phyloP scores from a whole-genome alignment of 2,329 filamentous ascomycete species.

The Xylariomycetidae sp. region DNA sequence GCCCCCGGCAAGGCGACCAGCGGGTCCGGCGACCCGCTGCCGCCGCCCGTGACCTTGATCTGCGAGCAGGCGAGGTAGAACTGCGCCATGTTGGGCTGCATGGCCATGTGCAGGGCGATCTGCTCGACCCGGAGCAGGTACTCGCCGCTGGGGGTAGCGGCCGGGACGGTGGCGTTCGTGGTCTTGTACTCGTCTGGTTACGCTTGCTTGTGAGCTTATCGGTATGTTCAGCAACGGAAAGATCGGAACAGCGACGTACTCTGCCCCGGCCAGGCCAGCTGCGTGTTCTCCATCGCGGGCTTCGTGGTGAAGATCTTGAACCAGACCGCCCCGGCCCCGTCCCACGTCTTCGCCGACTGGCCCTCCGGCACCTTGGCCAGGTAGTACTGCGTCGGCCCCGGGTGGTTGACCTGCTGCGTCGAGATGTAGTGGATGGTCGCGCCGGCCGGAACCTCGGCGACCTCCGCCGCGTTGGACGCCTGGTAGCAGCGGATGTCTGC shows the following conservation, averaged over 20 bases:
- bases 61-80: conserved; percentile 34
- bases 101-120: conserved; percentile 33
- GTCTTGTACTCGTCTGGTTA: conserved; percentile 26
- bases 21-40: conserved; percentile 26
- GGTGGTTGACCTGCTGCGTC: conserved; percentile 31
- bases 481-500: conserved; percentile 31
- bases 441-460: conserved; percentile 26
- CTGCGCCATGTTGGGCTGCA: conserved; percentile 29
- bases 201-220: too few relatives aligned
- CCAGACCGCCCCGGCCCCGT: conserved; percentile 32
- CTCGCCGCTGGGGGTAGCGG: conserved; percentile 28
- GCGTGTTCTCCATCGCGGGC: conserved; percentile 41
- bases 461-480: conserved; percentile 23
- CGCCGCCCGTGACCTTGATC: conserved; percentile 31
- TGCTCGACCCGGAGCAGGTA: conserved; percentile 36
- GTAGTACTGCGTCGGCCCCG: conserved; percentile 35
- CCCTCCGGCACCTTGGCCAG: conserved; percentile 31
- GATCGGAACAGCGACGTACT: conserved; percentile 20
- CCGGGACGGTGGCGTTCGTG: conserved; percentile 29
- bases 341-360: conserved; percentile 26
- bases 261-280: conserved; percentile 35
- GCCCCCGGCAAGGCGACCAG: conserved; percentile 26
- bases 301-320: conserved; percentile 32
- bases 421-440: conserved; percentile 29
- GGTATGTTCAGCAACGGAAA: too few relatives aligned